A percentile compares a stretch with the other conserved stretches of the same genome.
These are phyloP conservation scores for Leucosporidium yakuticum DNA, from an alignment of 768 basidiomycete genomes.

Conservation along the genomic window DNA sequence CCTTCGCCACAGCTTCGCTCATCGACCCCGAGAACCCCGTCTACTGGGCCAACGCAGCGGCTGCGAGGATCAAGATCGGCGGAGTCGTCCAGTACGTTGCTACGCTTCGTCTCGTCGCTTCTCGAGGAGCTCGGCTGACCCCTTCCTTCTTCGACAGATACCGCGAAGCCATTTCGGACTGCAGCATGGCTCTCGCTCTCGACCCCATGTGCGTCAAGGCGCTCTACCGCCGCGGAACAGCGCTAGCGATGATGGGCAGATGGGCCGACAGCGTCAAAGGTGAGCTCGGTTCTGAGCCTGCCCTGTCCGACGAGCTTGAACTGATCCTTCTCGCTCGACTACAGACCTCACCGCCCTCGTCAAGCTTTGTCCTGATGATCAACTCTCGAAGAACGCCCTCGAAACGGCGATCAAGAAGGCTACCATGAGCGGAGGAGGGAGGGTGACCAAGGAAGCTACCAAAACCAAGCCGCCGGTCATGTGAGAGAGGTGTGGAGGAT, in stretches of 20 bases:
- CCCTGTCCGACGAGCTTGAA: too few species aligned
- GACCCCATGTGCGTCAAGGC: constrained; percentile 23
- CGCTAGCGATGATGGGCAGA: constrained; percentile 15
- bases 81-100: constrained; percentile 17
- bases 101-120: background rate
- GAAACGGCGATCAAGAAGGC: constrained; percentile 1
- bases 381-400: constrained; percentile 23
- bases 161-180: constrained; percentile 29
- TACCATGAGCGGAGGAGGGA: too few species aligned
- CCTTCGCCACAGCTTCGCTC: constrained; percentile 24
- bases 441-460: too few species aligned
- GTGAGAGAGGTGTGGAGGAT: too few species aligned
- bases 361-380: constrained; percentile 9
- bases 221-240: constrained; percentile 24
- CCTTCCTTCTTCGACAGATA: constrained; percentile 5
- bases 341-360: constrained; percentile 23
- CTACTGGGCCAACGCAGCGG: constrained; percentile 26
- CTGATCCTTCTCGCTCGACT: background rate
- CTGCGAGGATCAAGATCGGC: constrained; percentile 29
- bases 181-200: constrained; percentile 23
- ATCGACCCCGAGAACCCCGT: constrained; percentile 18
- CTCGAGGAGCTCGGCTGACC: background rate
- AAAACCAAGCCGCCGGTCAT: too few species aligned
- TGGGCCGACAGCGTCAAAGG: constrained; percentile 28
- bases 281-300: background rate